phyloP scores from a whole-genome alignment of 805 yeast species.

The Hanseniaspora nectarophila region DNA sequence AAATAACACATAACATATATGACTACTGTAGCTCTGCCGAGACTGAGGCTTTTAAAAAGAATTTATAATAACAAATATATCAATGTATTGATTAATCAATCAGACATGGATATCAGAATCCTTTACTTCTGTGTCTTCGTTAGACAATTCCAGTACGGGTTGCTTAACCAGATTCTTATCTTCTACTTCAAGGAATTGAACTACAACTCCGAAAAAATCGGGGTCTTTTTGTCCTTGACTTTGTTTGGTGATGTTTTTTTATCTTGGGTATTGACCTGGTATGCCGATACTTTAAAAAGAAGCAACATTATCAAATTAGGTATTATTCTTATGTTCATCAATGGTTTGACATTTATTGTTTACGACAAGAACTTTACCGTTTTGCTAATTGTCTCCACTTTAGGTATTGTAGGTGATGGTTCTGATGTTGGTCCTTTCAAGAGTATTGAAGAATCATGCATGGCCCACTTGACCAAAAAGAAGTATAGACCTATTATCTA shows the following conservation, averaged over 20 bases:
- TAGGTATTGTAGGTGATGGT: constrained; percentile 81
- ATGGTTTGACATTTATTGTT: constrained; percentile 57
- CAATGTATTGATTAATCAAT: constrained; percentile 17
- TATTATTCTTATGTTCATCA: constrained; percentile 49
- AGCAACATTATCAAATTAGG: constrained; percentile 53
- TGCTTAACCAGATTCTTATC: constrained; percentile 67
- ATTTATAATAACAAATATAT: constrained; percentile 4
- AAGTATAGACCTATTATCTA: constrained; percentile 57
- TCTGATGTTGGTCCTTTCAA: constrained; percentile 87
- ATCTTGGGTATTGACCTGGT: constrained; percentile 62
- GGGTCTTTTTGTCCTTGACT: constrained; percentile 71
- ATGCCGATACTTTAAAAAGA: constrained; percentile 62
- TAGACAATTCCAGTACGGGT: constrained; percentile 62
- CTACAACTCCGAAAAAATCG: constrained; percentile 48
- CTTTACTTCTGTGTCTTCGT: constrained; percentile 60
- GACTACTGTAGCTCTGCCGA: background rate
- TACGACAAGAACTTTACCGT: constrained; percentile 38
- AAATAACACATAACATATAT: background rate
- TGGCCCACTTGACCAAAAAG: constrained; percentile 65
- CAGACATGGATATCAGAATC: constrained; percentile 44
- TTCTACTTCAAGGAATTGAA: constrained; percentile 47
- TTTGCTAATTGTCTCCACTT: constrained; percentile 55
- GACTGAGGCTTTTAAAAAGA: background rate
- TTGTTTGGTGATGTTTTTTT: constrained; percentile 65
- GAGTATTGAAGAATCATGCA: constrained; percentile 69